These are phyloP conservation scores for Fomitopsis serialis DNA, from an alignment of 768 basidiomycete species.

Conservation along the genomic window DNA sequence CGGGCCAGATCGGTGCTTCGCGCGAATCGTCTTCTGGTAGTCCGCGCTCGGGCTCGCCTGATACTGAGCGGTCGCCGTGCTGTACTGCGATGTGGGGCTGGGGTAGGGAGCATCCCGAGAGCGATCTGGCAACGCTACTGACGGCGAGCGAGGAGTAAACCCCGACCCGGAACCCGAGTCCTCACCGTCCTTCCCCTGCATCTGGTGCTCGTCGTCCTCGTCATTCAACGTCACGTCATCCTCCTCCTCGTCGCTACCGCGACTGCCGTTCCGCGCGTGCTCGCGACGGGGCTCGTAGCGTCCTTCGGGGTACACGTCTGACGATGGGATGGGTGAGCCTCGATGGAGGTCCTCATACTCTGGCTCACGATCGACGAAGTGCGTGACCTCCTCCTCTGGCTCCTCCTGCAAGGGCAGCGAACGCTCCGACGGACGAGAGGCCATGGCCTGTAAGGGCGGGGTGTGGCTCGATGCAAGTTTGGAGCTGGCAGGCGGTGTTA, in stretches of 20 bases:
- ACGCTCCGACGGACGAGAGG: slow-evolving; percentile 58
- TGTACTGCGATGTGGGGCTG: slow-evolving; percentile 17
- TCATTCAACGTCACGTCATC: slow-evolving; percentile 43
- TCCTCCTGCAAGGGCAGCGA: slow-evolving; percentile 78
- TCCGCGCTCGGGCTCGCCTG: slow-evolving; percentile 18
- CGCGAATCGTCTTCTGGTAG: slow-evolving; percentile 33
- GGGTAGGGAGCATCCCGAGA: slow-evolving; percentile 26
- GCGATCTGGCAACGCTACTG: slow-evolving; percentile 50
- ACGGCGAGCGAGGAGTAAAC: slow-evolving; percentile 67
- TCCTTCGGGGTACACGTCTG: slow-evolving; percentile 48
- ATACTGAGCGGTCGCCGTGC: slow-evolving; percentile 13
- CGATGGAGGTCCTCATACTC: slow-evolving; percentile 29
- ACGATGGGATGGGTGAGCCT: slow-evolving; percentile 47
- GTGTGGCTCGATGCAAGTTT: slow-evolving; percentile 43
- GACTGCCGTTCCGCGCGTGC: slow-evolving; percentile 32
- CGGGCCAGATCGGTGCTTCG: slow-evolving; percentile 49
- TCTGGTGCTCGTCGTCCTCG: slow-evolving; percentile 38
- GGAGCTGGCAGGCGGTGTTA: slow-evolving; percentile 30
- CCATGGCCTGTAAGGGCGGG: slow-evolving; percentile 46
- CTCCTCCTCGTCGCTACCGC: slow-evolving; percentile 39
- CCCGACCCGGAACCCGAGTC: slow-evolving; percentile 20
- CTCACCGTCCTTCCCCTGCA: slow-evolving; percentile 19
- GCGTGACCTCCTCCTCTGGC: slow-evolving; percentile 64
- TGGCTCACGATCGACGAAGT: slow-evolving; percentile 17
- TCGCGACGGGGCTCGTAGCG: slow-evolving; percentile 31